These are phyloP conservation scores for Aspergillus vadensis DNA, from an alignment of 2,329 filamentous ascomycete species.

Conservation along the genomic window DNA sequence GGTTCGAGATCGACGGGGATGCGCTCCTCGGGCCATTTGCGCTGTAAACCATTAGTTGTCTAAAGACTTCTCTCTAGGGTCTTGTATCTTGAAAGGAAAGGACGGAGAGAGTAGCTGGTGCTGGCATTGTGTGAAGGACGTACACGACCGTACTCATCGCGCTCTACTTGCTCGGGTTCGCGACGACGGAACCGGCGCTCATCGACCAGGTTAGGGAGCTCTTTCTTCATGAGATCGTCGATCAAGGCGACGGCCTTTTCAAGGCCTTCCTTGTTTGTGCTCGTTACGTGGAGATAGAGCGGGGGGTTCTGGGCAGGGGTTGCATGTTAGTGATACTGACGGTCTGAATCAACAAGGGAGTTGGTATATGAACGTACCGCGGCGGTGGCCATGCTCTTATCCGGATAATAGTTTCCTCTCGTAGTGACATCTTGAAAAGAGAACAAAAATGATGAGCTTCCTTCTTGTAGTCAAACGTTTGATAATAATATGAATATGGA, in stretches of 20 bases:
- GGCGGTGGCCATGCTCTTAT: slow-evolving; percentile 95
- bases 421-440: slow-evolving; percentile 90
- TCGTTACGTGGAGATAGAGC: slow-evolving; percentile 92
- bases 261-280: slow-evolving; percentile 86
- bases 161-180: slow-evolving; percentile 77
- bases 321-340: neutral
- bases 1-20: slow-evolving; percentile 90
- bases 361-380: slow-evolving; percentile 63
- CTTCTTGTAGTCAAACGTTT: slow-evolving; percentile 51
- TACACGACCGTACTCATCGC: slow-evolving; percentile 88
- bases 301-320: slow-evolving; percentile 72
- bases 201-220: slow-evolving; percentile 91
- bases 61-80: no score
- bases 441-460: slow-evolving; percentile 61
- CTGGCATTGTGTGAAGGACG: neutral
- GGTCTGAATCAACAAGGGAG: no score
- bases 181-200: slow-evolving; percentile 87
- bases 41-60: slow-evolving; percentile 53
- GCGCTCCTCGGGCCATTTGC: slow-evolving; percentile 98
- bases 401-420: slow-evolving; percentile 92
- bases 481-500: slow-evolving; percentile 41
- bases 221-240: slow-evolving; percentile 93
- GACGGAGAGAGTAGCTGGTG: slow-evolving; percentile 11
- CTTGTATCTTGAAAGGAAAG: no score
- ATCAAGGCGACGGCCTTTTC: slow-evolving; percentile 86